A percentile compares a stretch with the other conserved stretches of the same genome.
Evolutionary conservation across 768 basidiomycete genomes (phyloP).

Genomic region (Kwoniella dendrophila): DNA sequence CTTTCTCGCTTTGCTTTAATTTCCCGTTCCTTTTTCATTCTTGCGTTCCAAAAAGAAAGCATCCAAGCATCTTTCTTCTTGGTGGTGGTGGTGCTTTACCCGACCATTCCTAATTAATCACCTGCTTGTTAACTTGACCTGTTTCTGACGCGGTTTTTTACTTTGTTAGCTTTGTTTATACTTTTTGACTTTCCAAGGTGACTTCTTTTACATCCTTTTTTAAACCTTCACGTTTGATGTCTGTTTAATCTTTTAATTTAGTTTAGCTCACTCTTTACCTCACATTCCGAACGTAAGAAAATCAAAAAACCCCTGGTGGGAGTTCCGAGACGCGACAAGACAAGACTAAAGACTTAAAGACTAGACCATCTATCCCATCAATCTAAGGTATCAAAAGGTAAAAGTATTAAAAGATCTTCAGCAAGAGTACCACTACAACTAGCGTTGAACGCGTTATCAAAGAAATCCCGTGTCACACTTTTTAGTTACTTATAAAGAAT

Average conservation of each 20-base stretch:
- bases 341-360: not conserved
- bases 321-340: constrained; percentile 12
- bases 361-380: not conserved
- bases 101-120: not conserved
- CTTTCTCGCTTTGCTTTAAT: not conserved
- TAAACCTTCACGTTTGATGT: too few species aligned
- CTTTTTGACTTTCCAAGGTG: constrained; percentile 9
- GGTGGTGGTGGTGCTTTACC: not conserved
- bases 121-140: not conserved
- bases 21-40: constrained; percentile 10
- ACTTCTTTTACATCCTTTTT: constrained; percentile 4
- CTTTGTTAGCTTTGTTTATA: not conserved
- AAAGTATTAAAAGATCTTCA: constrained; percentile 3
- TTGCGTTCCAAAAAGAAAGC: constrained; percentile 10
- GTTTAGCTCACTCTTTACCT: not conserved
- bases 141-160: not conserved
- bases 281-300: not conserved
- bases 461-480: not conserved
- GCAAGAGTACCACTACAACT: not conserved
- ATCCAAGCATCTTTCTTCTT: not conserved
- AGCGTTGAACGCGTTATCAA: constrained; percentile 6
- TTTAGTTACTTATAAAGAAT: too few species aligned
- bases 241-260: not conserved
- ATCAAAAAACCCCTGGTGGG: constrained; percentile 13
- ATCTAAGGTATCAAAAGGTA: not conserved